Base-by-base conservation (phyloP, 768 basidiomycete genomes). In the Lentinula sp. region DNA sequence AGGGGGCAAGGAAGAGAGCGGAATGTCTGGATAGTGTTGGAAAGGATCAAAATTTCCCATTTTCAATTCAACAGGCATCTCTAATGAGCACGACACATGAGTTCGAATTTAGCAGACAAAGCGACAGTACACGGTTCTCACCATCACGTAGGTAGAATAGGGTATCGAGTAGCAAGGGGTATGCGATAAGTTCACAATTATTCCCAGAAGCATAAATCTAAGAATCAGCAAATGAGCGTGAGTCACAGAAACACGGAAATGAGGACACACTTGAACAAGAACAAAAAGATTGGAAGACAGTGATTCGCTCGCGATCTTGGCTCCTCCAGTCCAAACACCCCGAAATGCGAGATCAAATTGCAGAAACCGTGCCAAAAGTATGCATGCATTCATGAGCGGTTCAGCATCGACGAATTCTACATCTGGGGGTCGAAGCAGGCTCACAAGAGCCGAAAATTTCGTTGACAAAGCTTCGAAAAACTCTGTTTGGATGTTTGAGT, bases 281-380 rank as follows among this genome's bases (percentile, higher is more conserved):
- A 74, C 74, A 45, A 86, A 82, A 39, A 91, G 65, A 0, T 73
- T 67, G 16, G 66, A 63, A 9, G 74, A 73, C 28, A 91, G 61
- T 16, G 69, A 69, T 18, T 74, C 75, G 37, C 81, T 76, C 18
- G 76, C 67, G 37, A 80, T 80, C 64, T 78, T 85, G 43, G 78
- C 75, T 53, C 72, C 76, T 2, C 75, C 62, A 2, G 82, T 83
- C 86, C 88, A 90, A 4, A 70, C 68, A 8, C 77, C 79, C 16
- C 78, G 79, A 66, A 91, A 87, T 23, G 87, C 84, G 7, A 92
- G 75, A 67, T 84, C 79, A 62, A 92, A 92, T 66, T 93, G 90
- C 23, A 91, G 65, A 15, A 92, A 72, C 2, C 90, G 84, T 2
- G 83, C 80, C 32, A 91, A 70, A 37, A 91, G 78, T 21, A 88